Percentiles rank a stretch among this genome's conserved stretches.
phyloP scores from a whole-genome alignment of 2,329 filamentous ascomycete genomes.

The Colletotrichum noveboracense region DNA sequence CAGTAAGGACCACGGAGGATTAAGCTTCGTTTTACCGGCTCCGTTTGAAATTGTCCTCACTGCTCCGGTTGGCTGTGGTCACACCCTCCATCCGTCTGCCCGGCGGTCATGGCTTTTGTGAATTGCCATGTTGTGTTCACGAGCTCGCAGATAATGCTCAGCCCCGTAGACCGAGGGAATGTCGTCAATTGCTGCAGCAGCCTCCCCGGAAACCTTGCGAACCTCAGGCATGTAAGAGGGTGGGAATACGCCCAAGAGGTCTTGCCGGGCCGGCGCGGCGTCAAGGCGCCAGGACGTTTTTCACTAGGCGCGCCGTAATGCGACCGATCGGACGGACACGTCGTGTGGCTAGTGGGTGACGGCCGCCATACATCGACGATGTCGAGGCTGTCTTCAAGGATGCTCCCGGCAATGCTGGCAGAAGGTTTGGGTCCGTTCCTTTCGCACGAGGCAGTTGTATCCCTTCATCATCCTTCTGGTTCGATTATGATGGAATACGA shows the following conservation, averaged over 20 bases:
- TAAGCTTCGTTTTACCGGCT: not conserved
- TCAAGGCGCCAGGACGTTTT: not conserved
- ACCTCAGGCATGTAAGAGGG: not conserved
- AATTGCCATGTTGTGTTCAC: not conserved
- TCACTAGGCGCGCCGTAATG: not conserved
- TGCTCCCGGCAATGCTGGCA: not conserved
- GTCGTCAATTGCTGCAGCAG: not conserved
- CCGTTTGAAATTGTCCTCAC: not conserved
- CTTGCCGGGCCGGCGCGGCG: conserved; percentile 1
- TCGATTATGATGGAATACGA: not conserved
- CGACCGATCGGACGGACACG: not conserved
- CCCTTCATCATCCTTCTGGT: not conserved
- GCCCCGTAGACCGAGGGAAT: not conserved
- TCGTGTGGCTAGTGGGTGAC: not conserved
- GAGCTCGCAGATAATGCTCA: not conserved
- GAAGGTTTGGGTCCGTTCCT: not conserved
- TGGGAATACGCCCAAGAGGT: not conserved
- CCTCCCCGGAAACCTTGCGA: not conserved
- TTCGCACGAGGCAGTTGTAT: not conserved
- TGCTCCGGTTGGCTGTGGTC: not conserved
- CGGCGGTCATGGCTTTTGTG: not conserved
- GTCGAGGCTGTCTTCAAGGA: not conserved
- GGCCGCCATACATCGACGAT: not conserved
- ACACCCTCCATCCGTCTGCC: not conserved
- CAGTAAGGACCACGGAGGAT: not conserved